Percentiles rank a stretch among this genome's conserved stretches.
Conservation (phyloP, 257 asterid species). For the Capsicum rhomboideum region DNA sequence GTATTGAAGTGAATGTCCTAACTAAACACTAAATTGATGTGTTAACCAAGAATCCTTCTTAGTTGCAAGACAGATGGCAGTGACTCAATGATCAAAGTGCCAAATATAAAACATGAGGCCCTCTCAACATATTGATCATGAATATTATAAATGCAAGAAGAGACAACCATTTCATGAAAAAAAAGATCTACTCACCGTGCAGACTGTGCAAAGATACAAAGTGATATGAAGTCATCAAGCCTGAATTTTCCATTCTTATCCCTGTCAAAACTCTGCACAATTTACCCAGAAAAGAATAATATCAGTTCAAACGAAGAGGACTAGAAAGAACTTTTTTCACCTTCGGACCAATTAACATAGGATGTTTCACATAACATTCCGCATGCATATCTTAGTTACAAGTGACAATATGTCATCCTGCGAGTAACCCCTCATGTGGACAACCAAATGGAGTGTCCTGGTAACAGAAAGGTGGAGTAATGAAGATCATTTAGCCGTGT, state of each 20-base stretch:
- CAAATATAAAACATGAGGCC: not conserved
- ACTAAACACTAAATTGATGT: not conserved
- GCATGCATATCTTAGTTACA: not conserved
- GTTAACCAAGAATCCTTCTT: not conserved
- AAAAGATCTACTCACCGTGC: conserved; percentile 37
- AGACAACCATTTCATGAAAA: not conserved
- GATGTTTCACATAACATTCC: not conserved
- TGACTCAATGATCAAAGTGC: not conserved
- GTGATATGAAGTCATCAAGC: conserved; percentile 68
- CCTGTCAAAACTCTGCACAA: conserved; percentile 67
- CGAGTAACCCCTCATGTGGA: not conserved
- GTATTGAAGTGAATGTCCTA: not conserved
- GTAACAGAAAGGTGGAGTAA: not conserved
- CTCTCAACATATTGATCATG: not conserved
- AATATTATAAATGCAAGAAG: conserved; percentile 7
- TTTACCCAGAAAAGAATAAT: not conserved
- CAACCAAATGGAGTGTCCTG: not conserved
- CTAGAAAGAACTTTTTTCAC: not conserved
- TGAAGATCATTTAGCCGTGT: not conserved
- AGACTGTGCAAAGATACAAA: conserved; percentile 78
- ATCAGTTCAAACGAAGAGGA: conserved; percentile 1
- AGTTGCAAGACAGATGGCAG: not conserved
- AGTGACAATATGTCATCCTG: not conserved
- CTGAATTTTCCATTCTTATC: conserved; percentile 60
- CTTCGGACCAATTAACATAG: not conserved